Percentiles rank a stretch among this genome's conserved stretches.
Conservation (phyloP, 225 moss, liverwort and hornwort genomes). For the Neckera pumila region DNA sequence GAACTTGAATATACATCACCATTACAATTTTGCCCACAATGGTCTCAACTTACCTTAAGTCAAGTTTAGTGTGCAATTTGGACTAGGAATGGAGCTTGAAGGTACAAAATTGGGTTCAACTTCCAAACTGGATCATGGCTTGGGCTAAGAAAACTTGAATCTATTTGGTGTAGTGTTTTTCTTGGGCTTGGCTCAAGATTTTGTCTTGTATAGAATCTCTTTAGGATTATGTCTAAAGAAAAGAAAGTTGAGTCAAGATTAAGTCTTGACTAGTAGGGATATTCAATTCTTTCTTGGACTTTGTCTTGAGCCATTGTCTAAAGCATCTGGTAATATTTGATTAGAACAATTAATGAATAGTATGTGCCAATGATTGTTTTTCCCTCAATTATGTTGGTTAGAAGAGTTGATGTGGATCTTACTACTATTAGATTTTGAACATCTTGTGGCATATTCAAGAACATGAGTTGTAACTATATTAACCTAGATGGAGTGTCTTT, state of each 20-base stretch:
- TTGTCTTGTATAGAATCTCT: background rate
- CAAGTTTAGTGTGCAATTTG: background rate
- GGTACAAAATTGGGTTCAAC: background rate
- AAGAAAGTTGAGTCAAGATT: background rate
- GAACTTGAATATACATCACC: too few species aligned
- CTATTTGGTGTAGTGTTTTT: background rate
- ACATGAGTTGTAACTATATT: too few species aligned
- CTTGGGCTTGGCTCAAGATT: background rate
- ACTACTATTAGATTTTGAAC: background rate
- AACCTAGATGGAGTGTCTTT: background rate
- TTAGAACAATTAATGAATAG: background rate
- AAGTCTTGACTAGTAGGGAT: too few species aligned
- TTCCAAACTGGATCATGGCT: background rate
- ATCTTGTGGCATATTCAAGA: background rate
- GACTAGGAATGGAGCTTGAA: background rate
- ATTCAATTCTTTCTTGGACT: too few species aligned
- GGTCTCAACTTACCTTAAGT: background rate
- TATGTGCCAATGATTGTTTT: background rate
- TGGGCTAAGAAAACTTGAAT: background rate
- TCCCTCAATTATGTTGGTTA: background rate
- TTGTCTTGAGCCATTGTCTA: background rate
- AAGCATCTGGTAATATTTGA: background rate
- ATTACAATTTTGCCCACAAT: too few species aligned
- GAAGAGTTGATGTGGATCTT: background rate
- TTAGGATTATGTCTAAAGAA: too few species aligned